Percentiles rank a stretch among this genome's conserved stretches.
Conservation (phyloP, 306 rosid species). For the Senna tora region DNA sequence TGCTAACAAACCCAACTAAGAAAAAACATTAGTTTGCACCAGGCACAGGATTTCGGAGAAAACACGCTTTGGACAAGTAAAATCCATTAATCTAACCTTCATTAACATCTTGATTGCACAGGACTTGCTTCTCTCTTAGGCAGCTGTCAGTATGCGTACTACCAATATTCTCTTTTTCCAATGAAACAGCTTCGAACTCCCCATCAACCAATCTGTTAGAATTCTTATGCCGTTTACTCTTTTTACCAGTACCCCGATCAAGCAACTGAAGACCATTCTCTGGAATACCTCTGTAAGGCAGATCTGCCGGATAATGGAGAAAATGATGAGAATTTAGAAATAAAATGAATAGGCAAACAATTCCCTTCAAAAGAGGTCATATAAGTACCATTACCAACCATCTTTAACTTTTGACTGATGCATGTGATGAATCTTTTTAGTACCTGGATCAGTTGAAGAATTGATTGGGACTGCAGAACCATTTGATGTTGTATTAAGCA, state of each 20-base stretch:
- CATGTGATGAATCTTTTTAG: slow-evolving; percentile 30
- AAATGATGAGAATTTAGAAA: slow-evolving; percentile 15
- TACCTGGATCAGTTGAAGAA: slow-evolving; percentile 35
- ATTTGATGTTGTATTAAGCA: slow-evolving; percentile 34
- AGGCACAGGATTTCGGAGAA: background rate
- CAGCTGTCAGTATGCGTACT: slow-evolving; percentile 37
- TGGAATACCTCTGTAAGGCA: slow-evolving; percentile 43
- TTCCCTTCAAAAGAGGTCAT: background rate
- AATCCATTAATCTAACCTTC: slow-evolving; percentile 47
- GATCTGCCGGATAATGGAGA: slow-evolving; percentile 42
- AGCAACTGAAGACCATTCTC: slow-evolving; percentile 46
- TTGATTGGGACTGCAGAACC: slow-evolving; percentile 33
- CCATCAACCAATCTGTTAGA: slow-evolving; percentile 46
- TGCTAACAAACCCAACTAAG: background rate
- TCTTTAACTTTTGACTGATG: slow-evolving; percentile 37
- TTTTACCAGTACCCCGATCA: slow-evolving; percentile 52
- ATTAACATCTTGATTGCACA: background rate
- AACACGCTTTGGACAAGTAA: background rate
- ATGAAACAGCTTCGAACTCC: slow-evolving; percentile 36
- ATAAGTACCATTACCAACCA: slow-evolving; percentile 38
- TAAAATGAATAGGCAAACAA: background rate
- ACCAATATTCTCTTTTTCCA: slow-evolving; percentile 43
- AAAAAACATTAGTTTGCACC: background rate
- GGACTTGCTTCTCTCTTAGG: background rate
- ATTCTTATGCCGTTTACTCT: slow-evolving; percentile 52